phyloP scores from a whole-genome alignment of 148 eudicot species.

The Gaultheria prostrata region DNA sequence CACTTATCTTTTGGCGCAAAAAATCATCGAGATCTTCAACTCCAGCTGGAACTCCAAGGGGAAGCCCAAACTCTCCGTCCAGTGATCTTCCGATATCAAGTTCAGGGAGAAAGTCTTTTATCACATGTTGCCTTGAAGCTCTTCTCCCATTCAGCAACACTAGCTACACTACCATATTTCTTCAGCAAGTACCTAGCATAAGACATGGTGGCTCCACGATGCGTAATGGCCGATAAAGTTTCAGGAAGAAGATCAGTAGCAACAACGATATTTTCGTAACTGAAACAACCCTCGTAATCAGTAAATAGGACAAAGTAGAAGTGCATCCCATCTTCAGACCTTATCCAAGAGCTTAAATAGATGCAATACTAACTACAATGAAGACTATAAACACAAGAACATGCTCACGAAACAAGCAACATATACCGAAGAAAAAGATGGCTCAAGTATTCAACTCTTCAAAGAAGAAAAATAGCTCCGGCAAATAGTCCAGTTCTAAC shows the following conservation, averaged over 20 bases:
- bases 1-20: slow-evolving; percentile 83
- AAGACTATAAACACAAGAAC: not conserved
- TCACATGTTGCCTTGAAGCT: slow-evolving; percentile 71
- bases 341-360: not conserved
- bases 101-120: slow-evolving; percentile 71
- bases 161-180: slow-evolving; percentile 56
- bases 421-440: not conserved
- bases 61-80: slow-evolving; percentile 75
- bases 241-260: slow-evolving; percentile 90
- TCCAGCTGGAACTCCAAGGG: slow-evolving; percentile 85
- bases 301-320: not conserved
- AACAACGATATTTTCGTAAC: slow-evolving; percentile 88
- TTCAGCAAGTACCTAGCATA: slow-evolving; percentile 73
- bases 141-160: slow-evolving; percentile 90
- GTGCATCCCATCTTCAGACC: not conserved
- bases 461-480: not conserved
- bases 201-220: slow-evolving; percentile 52
- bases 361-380: not conserved
- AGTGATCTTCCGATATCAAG: slow-evolving; percentile 73
- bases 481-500: too few species aligned
- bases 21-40: slow-evolving; percentile 82
- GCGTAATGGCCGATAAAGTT: slow-evolving; percentile 74
- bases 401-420: not conserved
- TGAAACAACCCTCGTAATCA: slow-evolving; percentile 26
- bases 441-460: not conserved